phyloP scores from a whole-genome alignment of 768 basidiomycete genomes.

The Hemileccinum rubropunctum region DNA sequence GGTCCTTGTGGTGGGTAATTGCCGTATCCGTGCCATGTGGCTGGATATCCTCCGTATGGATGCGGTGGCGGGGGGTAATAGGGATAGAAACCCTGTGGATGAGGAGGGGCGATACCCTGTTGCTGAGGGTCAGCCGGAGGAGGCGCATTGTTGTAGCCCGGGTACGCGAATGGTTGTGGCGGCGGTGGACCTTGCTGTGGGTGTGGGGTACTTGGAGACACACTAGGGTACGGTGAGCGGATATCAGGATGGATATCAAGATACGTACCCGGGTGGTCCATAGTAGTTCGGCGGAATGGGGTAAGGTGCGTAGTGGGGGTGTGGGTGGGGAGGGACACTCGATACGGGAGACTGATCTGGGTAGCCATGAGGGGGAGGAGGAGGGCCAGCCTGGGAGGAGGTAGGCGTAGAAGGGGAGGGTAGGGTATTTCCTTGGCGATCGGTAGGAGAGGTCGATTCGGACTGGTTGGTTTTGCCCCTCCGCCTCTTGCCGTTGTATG shows the following conservation, averaged over 20 bases:
- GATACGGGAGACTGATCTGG: slow-evolving; percentile 26
- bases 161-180: slow-evolving; percentile 24
- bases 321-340: slow-evolving; percentile 28
- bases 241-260: slow-evolving; percentile 1
- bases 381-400: slow-evolving; percentile 22
- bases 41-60: slow-evolving; percentile 30
- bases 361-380: slow-evolving; percentile 25
- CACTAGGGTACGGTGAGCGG: slow-evolving; percentile 17
- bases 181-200: slow-evolving; percentile 20
- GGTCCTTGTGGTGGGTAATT: slow-evolving; percentile 30
- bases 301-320: slow-evolving; percentile 33
- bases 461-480: slow-evolving; percentile 31
- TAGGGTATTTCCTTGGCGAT: slow-evolving; percentile 20
- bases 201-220: slow-evolving; percentile 21
- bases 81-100: slow-evolving; percentile 27
- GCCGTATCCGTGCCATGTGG: slow-evolving; percentile 28
- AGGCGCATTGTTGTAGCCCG: slow-evolving; percentile 19
- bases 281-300: slow-evolving; percentile 34
- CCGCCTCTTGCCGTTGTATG: slow-evolving; percentile 43
- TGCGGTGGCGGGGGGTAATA: slow-evolving; percentile 33
- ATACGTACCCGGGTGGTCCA: slow-evolving; percentile 24
- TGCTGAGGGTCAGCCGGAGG: slow-evolving; percentile 27
- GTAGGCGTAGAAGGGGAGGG: slow-evolving; percentile 33
- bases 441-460: slow-evolving; percentile 32
- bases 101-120: slow-evolving; percentile 18